Conservation (phyloP, 345 rosid species). For the Abelmoschus esculentus region DNA sequence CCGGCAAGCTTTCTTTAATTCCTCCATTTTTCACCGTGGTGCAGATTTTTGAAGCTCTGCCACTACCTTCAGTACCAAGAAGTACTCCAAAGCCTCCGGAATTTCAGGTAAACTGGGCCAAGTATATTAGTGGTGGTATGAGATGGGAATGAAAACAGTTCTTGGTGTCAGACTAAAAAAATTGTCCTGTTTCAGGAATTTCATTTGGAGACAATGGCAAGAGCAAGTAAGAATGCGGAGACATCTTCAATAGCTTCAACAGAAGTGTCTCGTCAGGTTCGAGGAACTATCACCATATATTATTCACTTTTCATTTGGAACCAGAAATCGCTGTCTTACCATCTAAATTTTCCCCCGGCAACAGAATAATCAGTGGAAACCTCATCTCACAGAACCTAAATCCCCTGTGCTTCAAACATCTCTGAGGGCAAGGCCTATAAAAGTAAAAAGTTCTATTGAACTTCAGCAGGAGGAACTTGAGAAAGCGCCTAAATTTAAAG, state of each 20-base stretch:
- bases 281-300: not conserved
- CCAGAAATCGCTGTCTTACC: not conserved
- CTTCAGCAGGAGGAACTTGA: constrained; percentile 85
- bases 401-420: constrained; percentile 76
- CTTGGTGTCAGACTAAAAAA: not conserved
- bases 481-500: constrained; percentile 88
- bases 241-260: constrained; percentile 74
- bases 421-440: constrained; percentile 80
- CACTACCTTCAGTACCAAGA: constrained; percentile 52
- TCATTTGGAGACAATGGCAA: constrained; percentile 69
- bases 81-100: constrained; percentile 71
- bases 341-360: not conserved
- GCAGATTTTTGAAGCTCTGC: constrained; percentile 74
- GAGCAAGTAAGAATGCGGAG: constrained; percentile 76
- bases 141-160: not conserved
- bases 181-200: constrained; percentile 54
- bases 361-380: constrained; percentile 55
- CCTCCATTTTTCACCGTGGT: not conserved
- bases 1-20: not conserved
- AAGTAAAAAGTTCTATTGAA: constrained; percentile 68
- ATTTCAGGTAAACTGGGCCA: constrained; percentile 51
- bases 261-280: constrained; percentile 64
- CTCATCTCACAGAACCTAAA: constrained; percentile 70
- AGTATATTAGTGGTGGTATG: not conserved
- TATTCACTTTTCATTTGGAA: not conserved